Evolutionary conservation across 78 protist species (phyloP), one percentile per base, ranked within the genome.

Genomic region (Cavenderia fasciculata): DNA sequence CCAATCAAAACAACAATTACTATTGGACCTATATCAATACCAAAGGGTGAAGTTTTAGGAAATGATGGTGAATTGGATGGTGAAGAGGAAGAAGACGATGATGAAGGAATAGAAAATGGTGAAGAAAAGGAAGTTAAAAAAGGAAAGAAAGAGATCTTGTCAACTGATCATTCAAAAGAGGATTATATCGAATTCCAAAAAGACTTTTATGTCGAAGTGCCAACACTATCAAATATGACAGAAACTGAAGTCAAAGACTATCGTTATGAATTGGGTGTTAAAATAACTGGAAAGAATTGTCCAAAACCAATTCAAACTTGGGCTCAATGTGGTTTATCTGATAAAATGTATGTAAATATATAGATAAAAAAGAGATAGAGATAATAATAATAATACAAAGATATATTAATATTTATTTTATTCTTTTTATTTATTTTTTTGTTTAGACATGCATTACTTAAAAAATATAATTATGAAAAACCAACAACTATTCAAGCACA

Each of bases 401-500:
- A 61, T 38, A 25, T n/a, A 10, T 0, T 5, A 1, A 14, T 71
- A n/a, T 25, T 65, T 78, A 7, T 46, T 51, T 34, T 16, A 8
- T 25, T 61, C 82, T 27, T 61, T 25, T 19, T 0, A 62, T 21
- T 19, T 27, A 14, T 19, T 4, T 46, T 65, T 23, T 19, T 62
- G 2, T 33, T 44, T 92, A 27, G 79, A 25, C 74, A 68, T 82
- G 18, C 51, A 33, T 6, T 92, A 18, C 14, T 96, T 0, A 43
- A 78, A 52, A 57, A 54, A 31, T 10, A 21, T 23, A 49, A 87
- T 16, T 98, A 54, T 44, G 94, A 82, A 29, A 59, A 40, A 51
- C 99, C 99, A 12, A 97, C 98, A 12, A 92, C 99, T 14, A 95
- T 98, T 59, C 99, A 98, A 52, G 72, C 94, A 21, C 97, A 95